Percentiles rank a stretch among this genome's conserved stretches.
phyloP scores from a whole-genome alignment of 306 rosid genomes.

The Vigna mungo region DNA sequence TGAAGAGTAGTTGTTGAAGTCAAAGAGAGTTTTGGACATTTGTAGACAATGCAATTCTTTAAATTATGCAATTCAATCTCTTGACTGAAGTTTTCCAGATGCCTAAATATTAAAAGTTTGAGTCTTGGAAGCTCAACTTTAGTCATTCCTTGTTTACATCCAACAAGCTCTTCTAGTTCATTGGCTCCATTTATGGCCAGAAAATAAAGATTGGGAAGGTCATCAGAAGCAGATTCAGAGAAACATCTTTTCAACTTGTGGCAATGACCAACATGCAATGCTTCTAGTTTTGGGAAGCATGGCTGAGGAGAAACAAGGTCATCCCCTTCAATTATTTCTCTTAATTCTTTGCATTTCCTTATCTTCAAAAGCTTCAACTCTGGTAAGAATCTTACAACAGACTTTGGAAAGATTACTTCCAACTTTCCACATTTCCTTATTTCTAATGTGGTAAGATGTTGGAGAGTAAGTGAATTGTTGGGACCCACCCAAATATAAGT shows the following conservation, averaged over 20 bases:
- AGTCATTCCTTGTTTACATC: too few species aligned
- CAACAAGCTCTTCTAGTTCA: too few species aligned
- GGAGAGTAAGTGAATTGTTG: too few species aligned
- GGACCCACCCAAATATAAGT: too few species aligned
- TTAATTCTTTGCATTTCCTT: neutral
- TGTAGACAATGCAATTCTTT: neutral
- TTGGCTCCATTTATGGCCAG: too few species aligned
- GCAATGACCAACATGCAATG: too few species aligned
- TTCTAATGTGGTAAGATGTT: neutral
- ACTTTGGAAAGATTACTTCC: slow-evolving; percentile 28
- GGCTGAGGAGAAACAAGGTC: too few species aligned
- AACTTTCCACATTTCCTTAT: neutral
- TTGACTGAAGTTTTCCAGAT: slow-evolving; percentile 23
- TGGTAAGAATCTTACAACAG: slow-evolving; percentile 31
- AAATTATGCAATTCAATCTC: slow-evolving; percentile 11
- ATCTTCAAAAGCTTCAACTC: neutral
- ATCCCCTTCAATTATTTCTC: neutral
- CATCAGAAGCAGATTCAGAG: too few species aligned
- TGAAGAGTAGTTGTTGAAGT: slow-evolving; percentile 2
- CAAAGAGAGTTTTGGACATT: slow-evolving; percentile 34
- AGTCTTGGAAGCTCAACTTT: slow-evolving; percentile 28
- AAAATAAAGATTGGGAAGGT: too few species aligned
- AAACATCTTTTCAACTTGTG: too few species aligned
- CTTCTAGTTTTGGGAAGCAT: too few species aligned
- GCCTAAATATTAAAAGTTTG: neutral